Evolutionary conservation across 257 asterid genomes (phyloP).

Genomic region (Agastache rugosa): DNA sequence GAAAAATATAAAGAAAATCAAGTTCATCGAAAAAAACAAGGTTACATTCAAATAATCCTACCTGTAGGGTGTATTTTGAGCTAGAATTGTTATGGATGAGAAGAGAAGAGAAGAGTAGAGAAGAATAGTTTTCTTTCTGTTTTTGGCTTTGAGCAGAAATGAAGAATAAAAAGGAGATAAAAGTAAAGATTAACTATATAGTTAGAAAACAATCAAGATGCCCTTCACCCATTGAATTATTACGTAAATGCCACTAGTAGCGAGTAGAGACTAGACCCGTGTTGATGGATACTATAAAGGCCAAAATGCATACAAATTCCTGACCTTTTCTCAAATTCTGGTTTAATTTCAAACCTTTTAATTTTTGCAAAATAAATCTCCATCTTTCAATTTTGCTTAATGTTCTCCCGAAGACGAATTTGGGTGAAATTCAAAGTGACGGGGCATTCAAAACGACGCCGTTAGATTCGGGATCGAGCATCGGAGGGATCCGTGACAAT

Average conservation of each 20-base stretch:
- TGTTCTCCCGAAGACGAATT: too few relatives aligned
- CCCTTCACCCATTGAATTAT: constrained; percentile 32
- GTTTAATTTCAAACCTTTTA: too few relatives aligned
- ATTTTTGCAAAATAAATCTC: too few relatives aligned
- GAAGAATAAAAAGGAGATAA: constrained; percentile 1
- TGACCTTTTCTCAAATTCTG: too few relatives aligned
- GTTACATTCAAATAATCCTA: constrained; percentile 9
- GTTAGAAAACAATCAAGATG: constrained; percentile 21
- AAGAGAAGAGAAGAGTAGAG: too few relatives aligned
- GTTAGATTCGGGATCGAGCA: too few relatives aligned
- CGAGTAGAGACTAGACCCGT: constrained; percentile 47
- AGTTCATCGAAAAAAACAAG: background rate
- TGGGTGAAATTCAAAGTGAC: too few relatives aligned
- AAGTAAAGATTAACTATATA: constrained; percentile 2
- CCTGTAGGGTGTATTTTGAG: constrained; percentile 32
- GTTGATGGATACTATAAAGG: too few relatives aligned
- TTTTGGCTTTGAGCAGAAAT: background rate
- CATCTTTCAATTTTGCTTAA: too few relatives aligned
- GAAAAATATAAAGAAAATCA: background rate
- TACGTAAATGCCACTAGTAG: constrained; percentile 44
- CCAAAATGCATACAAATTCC: too few relatives aligned
- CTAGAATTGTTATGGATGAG: constrained; percentile 23
- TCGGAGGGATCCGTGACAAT: too few relatives aligned
- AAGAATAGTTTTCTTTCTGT: background rate
- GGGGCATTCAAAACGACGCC: too few relatives aligned